Conservation (phyloP, 306 rosid genomes). For the Crotalaria pallida region DNA sequence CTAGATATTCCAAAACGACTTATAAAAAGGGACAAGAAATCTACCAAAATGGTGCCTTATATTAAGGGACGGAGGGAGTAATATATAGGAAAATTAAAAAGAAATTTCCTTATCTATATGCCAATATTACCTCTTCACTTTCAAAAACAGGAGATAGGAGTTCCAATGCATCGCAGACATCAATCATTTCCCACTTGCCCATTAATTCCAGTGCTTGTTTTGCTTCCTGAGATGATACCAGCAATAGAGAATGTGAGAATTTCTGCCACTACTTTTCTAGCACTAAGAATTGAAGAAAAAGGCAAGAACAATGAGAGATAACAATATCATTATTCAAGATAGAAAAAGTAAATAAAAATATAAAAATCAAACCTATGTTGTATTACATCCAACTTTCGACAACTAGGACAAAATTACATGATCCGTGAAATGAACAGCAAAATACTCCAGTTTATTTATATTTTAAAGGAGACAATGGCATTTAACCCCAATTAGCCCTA, state of each 20-base stretch:
- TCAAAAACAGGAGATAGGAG: constrained; percentile 93
- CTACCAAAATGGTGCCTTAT: too few relatives aligned
- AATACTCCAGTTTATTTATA: not conserved
- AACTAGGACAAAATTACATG: not conserved
- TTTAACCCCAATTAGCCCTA: not conserved
- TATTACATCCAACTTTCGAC: not conserved
- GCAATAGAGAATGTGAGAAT: constrained; percentile 11
- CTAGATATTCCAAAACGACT: too few relatives aligned
- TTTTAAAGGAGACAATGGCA: constrained; percentile 11
- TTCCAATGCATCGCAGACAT: constrained; percentile 90
- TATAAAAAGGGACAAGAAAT: too few relatives aligned
- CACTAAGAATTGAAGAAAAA: not conserved
- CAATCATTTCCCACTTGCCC: constrained; percentile 97
- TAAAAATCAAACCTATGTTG: not conserved
- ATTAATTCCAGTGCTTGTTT: constrained; percentile 89
- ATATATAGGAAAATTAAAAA: not conserved
- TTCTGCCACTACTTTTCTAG: not conserved
- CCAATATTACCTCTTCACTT: constrained; percentile 82
- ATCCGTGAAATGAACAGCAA: not conserved
- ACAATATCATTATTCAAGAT: not conserved
- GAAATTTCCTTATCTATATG: not conserved
- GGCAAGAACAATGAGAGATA: not conserved
- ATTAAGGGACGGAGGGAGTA: too few relatives aligned
- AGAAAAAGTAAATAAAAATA: not conserved
- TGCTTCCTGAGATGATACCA: constrained; percentile 76